phyloP scores from a whole-genome alignment of 2,329 filamentous ascomycete species.

The Talaromyces sp. region DNA sequence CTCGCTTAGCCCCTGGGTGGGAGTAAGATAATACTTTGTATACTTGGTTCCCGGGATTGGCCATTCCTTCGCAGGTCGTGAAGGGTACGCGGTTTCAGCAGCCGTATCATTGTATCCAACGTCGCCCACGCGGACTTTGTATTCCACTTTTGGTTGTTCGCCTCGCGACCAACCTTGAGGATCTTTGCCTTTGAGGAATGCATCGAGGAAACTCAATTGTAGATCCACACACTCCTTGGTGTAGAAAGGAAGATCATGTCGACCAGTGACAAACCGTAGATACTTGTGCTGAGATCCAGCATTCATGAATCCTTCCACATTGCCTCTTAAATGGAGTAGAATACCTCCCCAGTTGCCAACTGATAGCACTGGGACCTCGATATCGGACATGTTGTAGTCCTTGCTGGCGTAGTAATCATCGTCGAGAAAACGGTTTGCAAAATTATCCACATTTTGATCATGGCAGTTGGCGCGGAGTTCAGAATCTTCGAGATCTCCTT shows the following conservation, averaged over 20 bases:
- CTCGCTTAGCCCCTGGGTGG: slow-evolving; percentile 17
- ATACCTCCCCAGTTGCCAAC: slow-evolving; percentile 71
- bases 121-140: slow-evolving; percentile 61
- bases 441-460: slow-evolving; percentile 44
- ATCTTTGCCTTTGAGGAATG: slow-evolving; percentile 66
- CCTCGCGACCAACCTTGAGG: slow-evolving; percentile 40
- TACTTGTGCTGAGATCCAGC: slow-evolving; percentile 65
- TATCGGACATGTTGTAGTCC: slow-evolving; percentile 61
- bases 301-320: slow-evolving; percentile 59
- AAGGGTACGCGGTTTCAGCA: slow-evolving; percentile 52
- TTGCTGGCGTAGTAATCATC: slow-evolving; percentile 60
- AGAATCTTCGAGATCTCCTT: slow-evolving; percentile 32
- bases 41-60: slow-evolving; percentile 63
- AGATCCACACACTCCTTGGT: slow-evolving; percentile 64
- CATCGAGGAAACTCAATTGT: slow-evolving; percentile 63
- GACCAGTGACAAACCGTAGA: slow-evolving; percentile 62
- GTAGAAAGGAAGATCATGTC: slow-evolving; percentile 69
- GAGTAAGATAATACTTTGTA: slow-evolving; percentile 55
- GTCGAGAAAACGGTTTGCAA: slow-evolving; percentile 54
- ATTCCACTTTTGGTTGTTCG: slow-evolving; percentile 55
- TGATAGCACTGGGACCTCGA: slow-evolving; percentile 61
- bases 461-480: slow-evolving; percentile 32
- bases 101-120: slow-evolving; percentile 62
- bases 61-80: slow-evolving; percentile 59
- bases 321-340: slow-evolving; percentile 62